Base-by-base conservation (phyloP, 169 alveolate species). In the Plasmodium malariae region DNA sequence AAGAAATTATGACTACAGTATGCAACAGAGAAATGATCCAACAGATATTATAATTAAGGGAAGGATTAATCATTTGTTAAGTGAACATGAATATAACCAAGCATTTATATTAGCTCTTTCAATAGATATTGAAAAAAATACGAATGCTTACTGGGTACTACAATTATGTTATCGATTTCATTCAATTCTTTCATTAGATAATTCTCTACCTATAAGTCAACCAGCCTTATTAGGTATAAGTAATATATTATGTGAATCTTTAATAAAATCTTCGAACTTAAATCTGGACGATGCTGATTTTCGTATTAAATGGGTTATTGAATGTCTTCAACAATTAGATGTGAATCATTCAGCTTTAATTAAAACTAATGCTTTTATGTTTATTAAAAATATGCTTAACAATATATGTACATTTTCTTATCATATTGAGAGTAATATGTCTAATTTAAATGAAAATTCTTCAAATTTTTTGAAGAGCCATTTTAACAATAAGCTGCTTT, bases 91-190 rank as follows among this genome's bases (percentile, higher is more conserved):
- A 37, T 43, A 67, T 28, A 68, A 83, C 37, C 63, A 83, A 43
- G 91, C 91, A 7, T 83, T 83, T 70, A 69, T 85, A 19, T 69
- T 83, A 36, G 91, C 91, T 6, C 30, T 83, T 11, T 83, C 91
- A 11, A 55, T 83, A 14, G 91, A 83, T 45, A 83, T 83, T 14
- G 91, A 83, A 83, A 67, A 72, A 28, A 69, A 83, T 14, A 83
- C 91, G 19, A 83, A 83, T 37, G 83, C 68, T 1, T 54, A 24
- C 19, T 83, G 91, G 91, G 30, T 83, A 30, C 62, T 83, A 7
- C 85, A 83, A 21, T 26, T 83, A 63, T 83, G 91, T 54, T 62
- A 19, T 68, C n/a, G 85, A 37, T 83, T 54, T 43, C 67, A 68
- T 36, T 30, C 17, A 5, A 83, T 67, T 32, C 43, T 67, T 14